These are phyloP conservation scores for Auricularia auricula-judae DNA, from an alignment of 768 basidiomycete genomes.

Conservation along the genomic window DNA sequence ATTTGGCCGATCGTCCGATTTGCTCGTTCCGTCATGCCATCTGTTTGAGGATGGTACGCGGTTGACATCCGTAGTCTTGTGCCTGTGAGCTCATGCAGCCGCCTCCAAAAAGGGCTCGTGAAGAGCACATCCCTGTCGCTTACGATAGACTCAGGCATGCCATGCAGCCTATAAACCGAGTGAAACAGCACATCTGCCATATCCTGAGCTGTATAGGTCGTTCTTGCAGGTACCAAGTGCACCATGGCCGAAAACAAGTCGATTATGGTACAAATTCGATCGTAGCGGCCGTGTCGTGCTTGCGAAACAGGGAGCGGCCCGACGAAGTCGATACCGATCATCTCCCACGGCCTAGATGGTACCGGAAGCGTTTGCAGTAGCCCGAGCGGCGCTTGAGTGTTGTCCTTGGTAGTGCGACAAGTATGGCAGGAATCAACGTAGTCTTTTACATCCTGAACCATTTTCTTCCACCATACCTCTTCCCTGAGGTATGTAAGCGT, in stretches of 20 bases:
- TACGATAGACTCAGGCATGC: conserved; percentile 19
- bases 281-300: conserved; percentile 5
- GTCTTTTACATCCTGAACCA: no score
- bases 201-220: conserved; percentile 12
- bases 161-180: conserved; percentile 21
- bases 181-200: conserved; percentile 20
- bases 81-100: conserved; percentile 18
- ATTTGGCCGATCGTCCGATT: conserved; percentile 22
- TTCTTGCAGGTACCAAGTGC: conserved; percentile 21
- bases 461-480: no score
- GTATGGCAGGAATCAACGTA: no score
- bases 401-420: no score
- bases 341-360: conserved; percentile 15
- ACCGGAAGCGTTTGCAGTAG: conserved; percentile 10
- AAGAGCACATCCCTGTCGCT: conserved; percentile 26
- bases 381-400: conserved; percentile 11
- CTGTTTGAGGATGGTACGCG: conserved; percentile 34
- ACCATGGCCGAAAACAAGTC: conserved; percentile 18
- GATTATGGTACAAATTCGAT: conserved; percentile 22
- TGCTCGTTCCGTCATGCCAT: conserved; percentile 26
- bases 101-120: conserved; percentile 24
- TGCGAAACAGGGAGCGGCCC: conserved; percentile 10
- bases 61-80: conserved; percentile 22
- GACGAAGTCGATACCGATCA: conserved; percentile 21
- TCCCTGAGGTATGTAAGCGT: no score